Evolutionary conservation across 2,329 filamentous ascomycete species (phyloP).

Genomic region (Botrytis medusae): DNA sequence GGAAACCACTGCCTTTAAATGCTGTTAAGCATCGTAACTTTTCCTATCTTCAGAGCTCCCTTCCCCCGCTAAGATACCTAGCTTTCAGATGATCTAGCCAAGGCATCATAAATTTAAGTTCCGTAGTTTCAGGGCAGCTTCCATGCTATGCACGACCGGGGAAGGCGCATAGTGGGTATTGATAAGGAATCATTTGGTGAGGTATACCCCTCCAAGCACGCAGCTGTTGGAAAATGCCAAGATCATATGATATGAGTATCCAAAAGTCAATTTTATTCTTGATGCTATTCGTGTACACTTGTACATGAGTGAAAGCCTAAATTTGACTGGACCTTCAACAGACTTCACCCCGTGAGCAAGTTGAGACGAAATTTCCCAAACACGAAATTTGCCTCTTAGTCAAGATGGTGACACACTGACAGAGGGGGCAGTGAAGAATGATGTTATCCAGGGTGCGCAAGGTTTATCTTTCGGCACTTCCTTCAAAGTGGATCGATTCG

Average conservation of each 20-base stretch:
- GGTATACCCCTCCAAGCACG: background rate
- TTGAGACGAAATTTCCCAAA: background rate
- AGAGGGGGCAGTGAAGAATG: slow-evolving; percentile 6
- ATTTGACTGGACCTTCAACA: background rate
- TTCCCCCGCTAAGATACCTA: background rate
- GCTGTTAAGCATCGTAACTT: background rate
- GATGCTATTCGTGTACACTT: background rate
- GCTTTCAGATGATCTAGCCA: slow-evolving; percentile 8
- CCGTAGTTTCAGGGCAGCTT: slow-evolving; percentile 15
- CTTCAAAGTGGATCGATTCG: background rate
- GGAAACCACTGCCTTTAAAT: slow-evolving; percentile 9
- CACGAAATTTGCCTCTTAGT: background rate
- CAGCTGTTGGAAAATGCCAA: slow-evolving; percentile 6
- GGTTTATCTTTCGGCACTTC: slow-evolving; percentile 15
- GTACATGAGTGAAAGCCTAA: background rate
- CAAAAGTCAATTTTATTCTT: background rate
- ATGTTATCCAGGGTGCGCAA: slow-evolving; percentile 2
- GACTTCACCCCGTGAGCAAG: background rate
- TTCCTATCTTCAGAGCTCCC: background rate
- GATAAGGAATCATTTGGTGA: slow-evolving; percentile 15
- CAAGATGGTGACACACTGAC: background rate
- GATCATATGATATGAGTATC: slow-evolving; percentile 16
- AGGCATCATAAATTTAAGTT: slow-evolving; percentile 16
- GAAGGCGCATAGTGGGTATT: slow-evolving; percentile 14
- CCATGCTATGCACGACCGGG: slow-evolving; percentile 16